Base-by-base conservation (phyloP, 1,139 yeast species). In the Lizanozyma gosingica region DNA sequence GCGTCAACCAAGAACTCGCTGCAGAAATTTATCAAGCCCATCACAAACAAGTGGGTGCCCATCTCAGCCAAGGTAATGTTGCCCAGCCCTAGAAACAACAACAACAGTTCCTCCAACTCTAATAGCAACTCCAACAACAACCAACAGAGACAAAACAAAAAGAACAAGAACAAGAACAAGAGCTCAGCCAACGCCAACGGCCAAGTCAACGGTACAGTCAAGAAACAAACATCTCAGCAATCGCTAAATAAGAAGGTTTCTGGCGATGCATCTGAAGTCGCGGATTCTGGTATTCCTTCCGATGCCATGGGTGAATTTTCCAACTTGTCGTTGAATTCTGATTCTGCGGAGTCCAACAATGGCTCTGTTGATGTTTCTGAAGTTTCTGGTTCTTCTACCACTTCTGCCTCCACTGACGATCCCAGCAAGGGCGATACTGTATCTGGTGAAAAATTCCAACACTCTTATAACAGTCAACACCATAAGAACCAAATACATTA, bases 1-100 rank as follows among this genome's bases (percentile, higher is more conserved):
- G 48, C 49, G 32, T 50, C 56, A 33, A 49, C 60, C 17, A 57
- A 61, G 38, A 57, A 65, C 16, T 59, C 65, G 17, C 65, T 62
- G 41, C 74, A 73, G 45, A 73, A 80, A 50, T 67, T 68, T 50
- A 63, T 66, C 48, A 76, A 68, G 48, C 72, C 84, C 33, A 78
- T 81, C 47, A 78, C 80, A 49, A 88, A 83, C 53, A 86, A 86
- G 61, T 87, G 95, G 95, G 83, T 85, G 37, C 95, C 95, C n/a
- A 80, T 82, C 56, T 76, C 78, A 49, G 94, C 92, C 27, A 76
- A 82, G 47, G 81, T 83, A 41, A 78, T 76, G 40, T 67, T 76
- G 45, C 69, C 78, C 35, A 63, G 57, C 45, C 54, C 65, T 39
- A 40, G 45, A 15, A 44, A 40, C 39, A 40, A 42, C 38, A 39